Conservation (phyloP, 192 early-diverging fungal genomes). For the Entomortierella parvispora region DNA sequence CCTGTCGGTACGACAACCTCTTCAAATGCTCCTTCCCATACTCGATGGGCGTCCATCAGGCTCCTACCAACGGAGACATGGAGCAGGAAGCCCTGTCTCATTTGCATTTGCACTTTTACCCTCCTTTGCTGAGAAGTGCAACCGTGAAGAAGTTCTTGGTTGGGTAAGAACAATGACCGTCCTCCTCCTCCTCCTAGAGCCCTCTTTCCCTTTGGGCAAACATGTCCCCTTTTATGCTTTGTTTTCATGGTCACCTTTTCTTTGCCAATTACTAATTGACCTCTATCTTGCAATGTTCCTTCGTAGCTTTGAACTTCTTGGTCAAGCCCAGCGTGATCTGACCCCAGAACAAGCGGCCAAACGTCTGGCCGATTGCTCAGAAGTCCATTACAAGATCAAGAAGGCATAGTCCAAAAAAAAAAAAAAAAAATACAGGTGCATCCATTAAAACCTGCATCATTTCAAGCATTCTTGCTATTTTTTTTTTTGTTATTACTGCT, state of each 20-base stretch:
- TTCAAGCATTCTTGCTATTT: too few relatives aligned
- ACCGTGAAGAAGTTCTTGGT: constrained; percentile 96
- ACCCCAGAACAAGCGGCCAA: constrained; percentile 93
- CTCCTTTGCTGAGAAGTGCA: constrained; percentile 89
- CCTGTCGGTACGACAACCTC: constrained; percentile 92
- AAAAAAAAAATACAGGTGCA: not conserved
- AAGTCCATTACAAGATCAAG: constrained; percentile 65
- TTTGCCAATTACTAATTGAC: too few relatives aligned
- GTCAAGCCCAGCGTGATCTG: constrained; percentile 92
- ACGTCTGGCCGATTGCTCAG: constrained; percentile 69
- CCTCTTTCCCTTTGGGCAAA: too few relatives aligned
- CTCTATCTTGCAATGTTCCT: too few relatives aligned
- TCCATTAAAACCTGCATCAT: too few relatives aligned
- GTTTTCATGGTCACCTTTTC: too few relatives aligned
- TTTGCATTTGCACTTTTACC: constrained; percentile 96
- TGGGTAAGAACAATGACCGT: constrained; percentile 63
- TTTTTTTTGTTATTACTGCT: too few relatives aligned
- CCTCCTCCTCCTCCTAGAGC: too few relatives aligned
- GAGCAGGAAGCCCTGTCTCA: constrained; percentile 68
- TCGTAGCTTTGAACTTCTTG: constrained; percentile 92
- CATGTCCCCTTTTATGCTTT: too few relatives aligned
- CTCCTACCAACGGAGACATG: constrained; percentile 69
- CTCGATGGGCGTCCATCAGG: constrained; percentile 95
- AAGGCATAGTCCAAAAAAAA: not conserved
- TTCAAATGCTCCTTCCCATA: constrained; percentile 95